Percentiles rank a stretch among this genome's conserved stretches.
phyloP scores from a whole-genome alignment of 305 asterid species.

The Stenogyne calaminthoides region DNA sequence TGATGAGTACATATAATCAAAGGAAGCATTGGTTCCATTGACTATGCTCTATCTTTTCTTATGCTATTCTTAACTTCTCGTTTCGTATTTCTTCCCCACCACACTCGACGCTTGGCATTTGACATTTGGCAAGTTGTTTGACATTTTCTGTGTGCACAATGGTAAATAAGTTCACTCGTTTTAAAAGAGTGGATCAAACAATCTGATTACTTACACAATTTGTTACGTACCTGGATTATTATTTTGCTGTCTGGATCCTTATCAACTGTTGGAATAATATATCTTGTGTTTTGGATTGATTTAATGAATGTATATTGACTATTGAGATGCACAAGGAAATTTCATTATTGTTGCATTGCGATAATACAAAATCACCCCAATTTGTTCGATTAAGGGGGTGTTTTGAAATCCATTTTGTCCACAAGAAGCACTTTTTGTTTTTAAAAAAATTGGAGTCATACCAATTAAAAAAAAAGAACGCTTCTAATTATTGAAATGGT shows the following conservation, averaged over 20 bases:
- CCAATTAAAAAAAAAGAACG: no score
- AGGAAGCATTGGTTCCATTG: neutral
- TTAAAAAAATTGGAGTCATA: no score
- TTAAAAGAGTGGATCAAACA: slow-evolving; percentile 24
- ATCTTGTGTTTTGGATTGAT: neutral
- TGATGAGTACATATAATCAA: slow-evolving; percentile 25
- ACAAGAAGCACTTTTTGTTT: no score
- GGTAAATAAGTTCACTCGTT: slow-evolving; percentile 33
- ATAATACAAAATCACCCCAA: no score
- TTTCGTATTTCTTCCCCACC: slow-evolving; percentile 5
- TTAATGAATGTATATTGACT: neutral
- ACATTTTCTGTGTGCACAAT: slow-evolving; percentile 19
- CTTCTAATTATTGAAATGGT: no score
- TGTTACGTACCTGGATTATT: slow-evolving; percentile 16
- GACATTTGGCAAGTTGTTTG: slow-evolving; percentile 19
- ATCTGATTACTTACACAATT: neutral
- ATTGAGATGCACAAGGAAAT: neutral
- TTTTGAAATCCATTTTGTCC: no score
- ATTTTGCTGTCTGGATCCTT: slow-evolving; percentile 4
- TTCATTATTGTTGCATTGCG: no score
- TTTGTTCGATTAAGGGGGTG: no score
- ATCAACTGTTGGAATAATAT: neutral
- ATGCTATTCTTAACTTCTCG: neutral
- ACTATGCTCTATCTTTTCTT: slow-evolving; percentile 16
- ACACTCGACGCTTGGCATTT: neutral